Conservation (phyloP, 352 stramenopile species). For the Globisporangium apiculatum region DNA sequence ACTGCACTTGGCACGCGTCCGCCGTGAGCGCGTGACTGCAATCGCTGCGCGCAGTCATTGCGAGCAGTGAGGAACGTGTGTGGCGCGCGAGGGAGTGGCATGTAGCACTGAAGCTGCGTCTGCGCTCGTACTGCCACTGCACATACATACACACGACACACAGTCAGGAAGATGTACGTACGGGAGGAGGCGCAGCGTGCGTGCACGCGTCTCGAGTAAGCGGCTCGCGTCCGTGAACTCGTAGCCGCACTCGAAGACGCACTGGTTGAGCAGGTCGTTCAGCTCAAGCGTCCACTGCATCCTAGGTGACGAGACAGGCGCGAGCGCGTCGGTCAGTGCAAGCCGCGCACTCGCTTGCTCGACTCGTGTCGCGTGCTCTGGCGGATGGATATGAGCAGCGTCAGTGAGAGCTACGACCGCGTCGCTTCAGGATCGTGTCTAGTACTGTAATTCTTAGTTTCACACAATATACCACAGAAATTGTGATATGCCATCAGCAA, state of each 20-base stretch:
- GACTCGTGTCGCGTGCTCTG: too few relatives aligned
- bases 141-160: constrained; percentile 3
- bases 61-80: not conserved
- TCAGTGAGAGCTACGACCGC: too few relatives aligned
- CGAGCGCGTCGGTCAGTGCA: too few relatives aligned
- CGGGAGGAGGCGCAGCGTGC: constrained; percentile 36
- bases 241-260: constrained; percentile 68
- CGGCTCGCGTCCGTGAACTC: constrained; percentile 43
- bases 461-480: too few relatives aligned
- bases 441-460: too few relatives aligned
- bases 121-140: not conserved
- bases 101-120: too few relatives aligned
- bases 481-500: too few relatives aligned
- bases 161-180: constrained; percentile 10
- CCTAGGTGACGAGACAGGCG: too few relatives aligned
- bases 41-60: not conserved
- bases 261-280: constrained; percentile 62
- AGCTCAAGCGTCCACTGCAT: constrained; percentile 68
- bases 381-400: too few relatives aligned
- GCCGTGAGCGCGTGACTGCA: constrained; percentile 11
- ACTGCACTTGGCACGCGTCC: constrained; percentile 49
- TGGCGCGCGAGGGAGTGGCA: too few relatives aligned
- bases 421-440: too few relatives aligned
- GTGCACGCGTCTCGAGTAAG: constrained; percentile 31
- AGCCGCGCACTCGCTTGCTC: too few relatives aligned